Conservation (phyloP, 495 filamentous ascomycete species). For the Penicillium crystallinum region DNA sequence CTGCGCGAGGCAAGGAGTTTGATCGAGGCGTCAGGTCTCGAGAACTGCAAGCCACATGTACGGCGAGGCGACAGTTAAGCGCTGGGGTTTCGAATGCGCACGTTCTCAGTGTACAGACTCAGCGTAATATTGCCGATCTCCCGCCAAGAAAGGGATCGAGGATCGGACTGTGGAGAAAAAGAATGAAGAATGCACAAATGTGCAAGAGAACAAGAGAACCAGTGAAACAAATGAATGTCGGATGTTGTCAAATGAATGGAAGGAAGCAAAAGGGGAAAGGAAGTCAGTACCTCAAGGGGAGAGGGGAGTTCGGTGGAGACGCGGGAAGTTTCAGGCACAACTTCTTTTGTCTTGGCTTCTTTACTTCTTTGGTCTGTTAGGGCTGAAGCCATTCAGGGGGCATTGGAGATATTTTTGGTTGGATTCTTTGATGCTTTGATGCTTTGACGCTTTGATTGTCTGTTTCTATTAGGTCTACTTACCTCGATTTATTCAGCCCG, state of each 20-base stretch:
- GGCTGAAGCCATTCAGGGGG: too few species aligned
- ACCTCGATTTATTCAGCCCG: neutral
- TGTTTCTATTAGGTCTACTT: neutral
- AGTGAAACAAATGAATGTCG: too few species aligned
- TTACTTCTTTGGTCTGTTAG: neutral
- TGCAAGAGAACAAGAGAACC: too few species aligned
- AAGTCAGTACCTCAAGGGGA: conserved; percentile 9
- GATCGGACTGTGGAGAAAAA: conserved; percentile 18
- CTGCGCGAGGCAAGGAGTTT: conserved; percentile 9
- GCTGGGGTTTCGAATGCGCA: conserved; percentile 16
- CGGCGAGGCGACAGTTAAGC: conserved; percentile 2
- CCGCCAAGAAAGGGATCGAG: conserved; percentile 21
- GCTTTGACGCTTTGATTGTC: neutral
- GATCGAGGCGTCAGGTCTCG: neutral
- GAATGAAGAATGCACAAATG: conserved; percentile 22
- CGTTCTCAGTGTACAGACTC: neutral
- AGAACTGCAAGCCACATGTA: neutral
- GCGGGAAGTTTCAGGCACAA: conserved; percentile 4
- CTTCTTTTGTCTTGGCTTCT: neutral
- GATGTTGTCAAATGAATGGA: too few species aligned
- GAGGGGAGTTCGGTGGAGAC: conserved; percentile 1
- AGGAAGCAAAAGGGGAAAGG: neutral
- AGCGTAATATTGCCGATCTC: conserved; percentile 10
- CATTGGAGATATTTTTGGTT: too few species aligned
- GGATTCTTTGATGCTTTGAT: too few species aligned